Conservation (phyloP, 2,329 filamentous ascomycete genomes). For the Beauveria asiatica region DNA sequence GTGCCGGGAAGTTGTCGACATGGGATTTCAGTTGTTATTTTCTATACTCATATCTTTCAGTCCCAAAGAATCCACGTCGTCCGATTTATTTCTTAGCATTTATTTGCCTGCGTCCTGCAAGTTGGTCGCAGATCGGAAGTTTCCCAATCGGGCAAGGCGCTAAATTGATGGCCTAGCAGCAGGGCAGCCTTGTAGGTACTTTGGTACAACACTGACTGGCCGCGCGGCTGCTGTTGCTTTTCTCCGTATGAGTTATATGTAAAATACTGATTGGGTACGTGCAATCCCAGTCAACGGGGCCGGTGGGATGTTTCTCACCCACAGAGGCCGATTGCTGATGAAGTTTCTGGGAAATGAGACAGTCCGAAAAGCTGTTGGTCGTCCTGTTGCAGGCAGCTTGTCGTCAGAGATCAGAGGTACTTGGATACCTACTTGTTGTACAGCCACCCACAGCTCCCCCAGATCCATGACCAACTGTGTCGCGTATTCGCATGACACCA, state of each 20-base stretch:
- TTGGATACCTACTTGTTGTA: too few relatives aligned
- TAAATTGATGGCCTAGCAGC: background rate
- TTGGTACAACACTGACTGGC: background rate
- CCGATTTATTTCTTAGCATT: background rate
- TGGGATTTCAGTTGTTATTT: too few relatives aligned
- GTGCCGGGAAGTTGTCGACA: background rate
- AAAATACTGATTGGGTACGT: background rate
- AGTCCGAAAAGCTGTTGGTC: background rate
- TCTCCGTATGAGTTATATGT: background rate
- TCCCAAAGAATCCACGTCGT: too few relatives aligned
- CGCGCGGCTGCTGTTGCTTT: background rate
- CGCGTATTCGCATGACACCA: too few relatives aligned
- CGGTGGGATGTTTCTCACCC: background rate
- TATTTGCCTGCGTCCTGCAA: background rate
- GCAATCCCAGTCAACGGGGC: background rate
- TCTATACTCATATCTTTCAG: too few relatives aligned
- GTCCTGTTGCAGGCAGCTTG: background rate
- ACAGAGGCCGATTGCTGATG: too few relatives aligned
- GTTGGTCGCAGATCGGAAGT: background rate
- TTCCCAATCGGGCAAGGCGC: background rate
- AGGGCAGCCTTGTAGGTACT: too few relatives aligned
- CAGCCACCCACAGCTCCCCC: too few relatives aligned
- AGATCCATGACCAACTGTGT: too few relatives aligned
- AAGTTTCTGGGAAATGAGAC: too few relatives aligned
- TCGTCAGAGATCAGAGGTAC: too few relatives aligned